Base-by-base conservation (phyloP, 2,329 filamentous ascomycete species). In the Colletotrichum sp. region DNA sequence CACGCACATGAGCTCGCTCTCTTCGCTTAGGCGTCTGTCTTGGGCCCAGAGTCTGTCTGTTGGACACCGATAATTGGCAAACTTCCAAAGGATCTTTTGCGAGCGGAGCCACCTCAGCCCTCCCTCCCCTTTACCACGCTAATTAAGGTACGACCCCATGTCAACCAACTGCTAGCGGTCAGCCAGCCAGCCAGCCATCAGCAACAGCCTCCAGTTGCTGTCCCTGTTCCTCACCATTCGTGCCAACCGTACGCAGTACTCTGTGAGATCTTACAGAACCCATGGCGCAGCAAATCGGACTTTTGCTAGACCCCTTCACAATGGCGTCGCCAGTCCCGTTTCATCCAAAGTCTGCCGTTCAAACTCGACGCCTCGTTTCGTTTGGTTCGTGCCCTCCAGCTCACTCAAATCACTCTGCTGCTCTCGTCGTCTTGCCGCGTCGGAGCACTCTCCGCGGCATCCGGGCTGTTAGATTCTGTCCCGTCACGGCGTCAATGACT, bases 61-160 rank as follows among this genome's bases (percentile, higher is more conserved):
- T 72, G 69, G 55, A 57, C 36, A 52, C 62, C 72, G 55, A 72
- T 64, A 16, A 73, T 68, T 73, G 59, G 70, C 73, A 76, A 68
- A 60, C 70, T 68, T 67, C 59, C 26, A 24, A 60, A 76, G 59
- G 64, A 76, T 59, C 69, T 68, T 75, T 75, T 75, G 72, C 34
- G 21, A 68, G 72, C 63, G 68, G 68, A 55, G 57, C 18, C 49
- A 69, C 52, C 49, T 39, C 60, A 62, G 60, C 72, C 60, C 67
- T 59, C 72, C 60, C 66, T 59, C 65, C 49, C 39, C 69, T 72
- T 67, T 39, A 49, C 62, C 70, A 60, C 60, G n/a, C 68, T 72
- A 62, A 67, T 36, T 57, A 62, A 55, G 55, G 34, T 65, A 44
- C 30, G 24, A 36, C 62, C 49, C 72, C 68, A 18, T 64, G 49